Evolutionary conservation across 73 alveolate species (phyloP).

Genomic region (Paramecium sexaurelia): DNA sequence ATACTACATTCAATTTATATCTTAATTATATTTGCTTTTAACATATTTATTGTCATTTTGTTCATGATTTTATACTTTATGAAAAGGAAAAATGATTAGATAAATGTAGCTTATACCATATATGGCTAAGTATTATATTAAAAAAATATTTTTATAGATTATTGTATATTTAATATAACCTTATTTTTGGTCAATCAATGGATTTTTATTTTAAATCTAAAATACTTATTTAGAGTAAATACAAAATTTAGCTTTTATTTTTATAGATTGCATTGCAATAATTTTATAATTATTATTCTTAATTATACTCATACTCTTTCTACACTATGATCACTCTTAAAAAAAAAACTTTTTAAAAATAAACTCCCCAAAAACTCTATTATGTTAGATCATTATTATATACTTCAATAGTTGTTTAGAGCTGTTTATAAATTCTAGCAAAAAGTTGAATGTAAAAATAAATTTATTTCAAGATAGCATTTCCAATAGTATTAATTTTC

Average conservation of each 20-base stretch:
- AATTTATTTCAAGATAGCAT: not conserved
- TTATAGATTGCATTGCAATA: not conserved
- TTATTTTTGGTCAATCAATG: not conserved
- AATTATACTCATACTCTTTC: not conserved
- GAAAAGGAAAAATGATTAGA: not conserved
- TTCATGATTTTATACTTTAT: not conserved
- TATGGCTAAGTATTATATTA: not conserved
- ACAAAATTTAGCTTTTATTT: not conserved
- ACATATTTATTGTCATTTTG: not conserved
- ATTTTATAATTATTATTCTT: not conserved
- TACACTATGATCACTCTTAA: not conserved
- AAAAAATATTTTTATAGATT: not conserved
- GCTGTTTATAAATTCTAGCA: not conserved
- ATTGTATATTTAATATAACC: not conserved
- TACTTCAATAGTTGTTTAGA: not conserved
- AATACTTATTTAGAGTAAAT: not conserved
- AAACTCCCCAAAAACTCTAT: not conserved
- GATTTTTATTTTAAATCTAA: not conserved
- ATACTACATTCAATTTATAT: not conserved
- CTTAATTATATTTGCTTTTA: not conserved
- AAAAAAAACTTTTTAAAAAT: not conserved
- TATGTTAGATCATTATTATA: not conserved
- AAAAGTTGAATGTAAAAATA: not conserved
- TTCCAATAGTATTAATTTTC: not conserved
- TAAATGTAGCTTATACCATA: not conserved